Base-by-base conservation (phyloP, 148 eudicot species). In the Cornus controversa region DNA sequence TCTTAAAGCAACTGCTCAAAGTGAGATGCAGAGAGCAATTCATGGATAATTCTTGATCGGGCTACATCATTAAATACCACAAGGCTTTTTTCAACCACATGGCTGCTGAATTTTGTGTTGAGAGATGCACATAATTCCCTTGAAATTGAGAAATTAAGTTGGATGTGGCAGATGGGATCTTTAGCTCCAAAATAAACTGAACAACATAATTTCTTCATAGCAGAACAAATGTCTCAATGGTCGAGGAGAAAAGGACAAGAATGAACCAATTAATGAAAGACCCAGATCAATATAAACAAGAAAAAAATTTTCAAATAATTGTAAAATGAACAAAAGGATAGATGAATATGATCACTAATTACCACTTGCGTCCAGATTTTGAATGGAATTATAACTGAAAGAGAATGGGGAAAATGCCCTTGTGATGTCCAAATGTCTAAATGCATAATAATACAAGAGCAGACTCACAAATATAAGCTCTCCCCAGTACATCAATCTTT, bases 101-200 rank as follows among this genome's bases (percentile, higher is more conserved):
- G 90, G 68, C 90, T 87, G 69, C 90, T 79, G 64, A 85, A 87
- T 87, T 87, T 67, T 87, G 86, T 29, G 73, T 83, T 2, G 90
- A 81, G 60, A 87, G 88, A 70, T 83, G 80, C 74, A 85, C 86
- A 83, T 71, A 87, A 64, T 83, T 81, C 25, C 88, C 86, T 68
- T 83, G 80, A 63, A 87, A 85, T 70, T 76, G 88, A 37, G 83
- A 72, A 27, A 78, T 75, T 80, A 87, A 71, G 67, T 62, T 77
- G 74, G 88, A 68, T 18, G 58, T 70, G 53, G 86, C 86, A 14
- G 84, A 85, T 50, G 85, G 86, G 72, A 85, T 85, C 83, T 87
- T 78, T 34, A 78, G 87, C 67, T 87, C 90, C 74, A 87, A 80
- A 22, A 87, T 75, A 73, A 63, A 87, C 79, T 87, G 90, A 42